phyloP scores from a whole-genome alignment of 2,329 filamentous ascomycete species.

The Hypoxylon sp. region DNA sequence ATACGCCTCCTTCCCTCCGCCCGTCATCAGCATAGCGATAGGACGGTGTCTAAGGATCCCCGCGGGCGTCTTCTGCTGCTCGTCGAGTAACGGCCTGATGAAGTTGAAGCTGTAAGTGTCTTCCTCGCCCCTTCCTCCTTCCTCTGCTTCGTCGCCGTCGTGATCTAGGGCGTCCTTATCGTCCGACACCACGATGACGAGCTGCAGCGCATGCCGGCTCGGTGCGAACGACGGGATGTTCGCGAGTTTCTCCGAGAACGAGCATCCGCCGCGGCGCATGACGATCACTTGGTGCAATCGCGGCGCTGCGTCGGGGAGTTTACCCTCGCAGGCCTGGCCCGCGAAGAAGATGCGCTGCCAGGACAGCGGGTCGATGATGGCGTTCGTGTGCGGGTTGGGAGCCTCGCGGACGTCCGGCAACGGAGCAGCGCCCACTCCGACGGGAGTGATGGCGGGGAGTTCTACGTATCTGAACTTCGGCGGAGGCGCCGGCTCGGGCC shows the following conservation, averaged over 20 bases:
- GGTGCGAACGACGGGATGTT: slow-evolving; percentile 87
- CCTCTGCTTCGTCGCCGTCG: slow-evolving; percentile 17
- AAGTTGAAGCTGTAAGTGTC: slow-evolving; percentile 50
- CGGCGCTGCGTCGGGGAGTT: slow-evolving; percentile 65
- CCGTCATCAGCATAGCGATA: slow-evolving; percentile 87
- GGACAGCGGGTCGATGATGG: slow-evolving; percentile 64
- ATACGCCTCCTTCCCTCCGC: slow-evolving; percentile 77
- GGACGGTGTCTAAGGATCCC: slow-evolving; percentile 79
- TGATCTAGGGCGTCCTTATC: slow-evolving; percentile 60
- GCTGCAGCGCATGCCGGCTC: slow-evolving; percentile 73
- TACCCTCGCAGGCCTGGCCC: slow-evolving; percentile 75
- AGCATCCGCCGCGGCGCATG: slow-evolving; percentile 85
- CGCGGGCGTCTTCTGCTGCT: slow-evolving; percentile 77
- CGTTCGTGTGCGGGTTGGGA: slow-evolving; percentile 58
- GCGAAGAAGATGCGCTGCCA: slow-evolving; percentile 82
- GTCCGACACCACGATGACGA: slow-evolving; percentile 83
- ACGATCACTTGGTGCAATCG: slow-evolving; percentile 82
- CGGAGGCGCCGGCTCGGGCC: slow-evolving; percentile 54
- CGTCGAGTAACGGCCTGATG: slow-evolving; percentile 79
- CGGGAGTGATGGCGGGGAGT: slow-evolving; percentile 68
- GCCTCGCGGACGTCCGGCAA: slow-evolving; percentile 76
- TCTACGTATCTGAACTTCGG: slow-evolving; percentile 61
- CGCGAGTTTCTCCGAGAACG: slow-evolving; percentile 84
- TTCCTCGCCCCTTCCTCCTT: background rate
- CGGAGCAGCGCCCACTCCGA: slow-evolving; percentile 74